These are phyloP conservation scores for Fusarium praegraminearum DNA, from an alignment of 2,329 filamentous ascomycete genomes.

Conservation along the genomic window DNA sequence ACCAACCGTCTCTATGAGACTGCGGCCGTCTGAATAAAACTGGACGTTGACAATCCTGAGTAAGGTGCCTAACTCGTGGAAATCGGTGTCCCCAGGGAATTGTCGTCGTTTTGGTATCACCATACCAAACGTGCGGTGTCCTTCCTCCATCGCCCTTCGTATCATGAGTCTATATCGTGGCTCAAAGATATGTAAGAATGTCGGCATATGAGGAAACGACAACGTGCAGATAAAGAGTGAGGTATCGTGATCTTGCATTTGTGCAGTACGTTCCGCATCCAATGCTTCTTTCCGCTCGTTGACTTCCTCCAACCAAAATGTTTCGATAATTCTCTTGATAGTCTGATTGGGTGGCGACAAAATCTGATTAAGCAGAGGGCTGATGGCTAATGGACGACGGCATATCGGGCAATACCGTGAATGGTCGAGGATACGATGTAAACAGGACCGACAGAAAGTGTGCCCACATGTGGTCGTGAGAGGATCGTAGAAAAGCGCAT, in stretches of 20 bases:
- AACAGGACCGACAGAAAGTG: conserved; percentile 86
- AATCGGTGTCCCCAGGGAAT: conserved; percentile 56
- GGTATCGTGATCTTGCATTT: conserved; percentile 68
- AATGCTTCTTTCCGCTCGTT: conserved; percentile 67
- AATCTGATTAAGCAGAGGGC: conserved; percentile 56
- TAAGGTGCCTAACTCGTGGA: conserved; percentile 81
- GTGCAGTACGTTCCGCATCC: conserved; percentile 67
- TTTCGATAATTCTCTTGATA: conserved; percentile 71
- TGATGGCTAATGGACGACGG: conserved; percentile 70
- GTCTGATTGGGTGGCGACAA: conserved; percentile 69
- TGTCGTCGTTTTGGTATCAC: conserved; percentile 73
- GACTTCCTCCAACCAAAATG: conserved; percentile 77
- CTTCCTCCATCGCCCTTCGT: conserved; percentile 77
- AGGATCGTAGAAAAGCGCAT: conserved; percentile 82
- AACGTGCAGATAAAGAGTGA: conserved; percentile 86
- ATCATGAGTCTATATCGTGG: conserved; percentile 94
- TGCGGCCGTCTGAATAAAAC: conserved; percentile 81
- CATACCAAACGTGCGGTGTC: conserved; percentile 86
- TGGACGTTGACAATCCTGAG: conserved; percentile 81
- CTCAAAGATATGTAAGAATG: conserved; percentile 92
- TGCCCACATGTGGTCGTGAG: conserved; percentile 89
- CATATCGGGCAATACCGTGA: conserved; percentile 85
- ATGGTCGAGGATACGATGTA: conserved; percentile 81
- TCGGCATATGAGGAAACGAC: conserved; percentile 84
- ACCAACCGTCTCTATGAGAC: conserved; percentile 82